A percentile compares a stretch with the other conserved stretches of the same genome.
phyloP scores from a whole-genome alignment of 495 filamentous ascomycete genomes.

The Tirmania nivea region DNA sequence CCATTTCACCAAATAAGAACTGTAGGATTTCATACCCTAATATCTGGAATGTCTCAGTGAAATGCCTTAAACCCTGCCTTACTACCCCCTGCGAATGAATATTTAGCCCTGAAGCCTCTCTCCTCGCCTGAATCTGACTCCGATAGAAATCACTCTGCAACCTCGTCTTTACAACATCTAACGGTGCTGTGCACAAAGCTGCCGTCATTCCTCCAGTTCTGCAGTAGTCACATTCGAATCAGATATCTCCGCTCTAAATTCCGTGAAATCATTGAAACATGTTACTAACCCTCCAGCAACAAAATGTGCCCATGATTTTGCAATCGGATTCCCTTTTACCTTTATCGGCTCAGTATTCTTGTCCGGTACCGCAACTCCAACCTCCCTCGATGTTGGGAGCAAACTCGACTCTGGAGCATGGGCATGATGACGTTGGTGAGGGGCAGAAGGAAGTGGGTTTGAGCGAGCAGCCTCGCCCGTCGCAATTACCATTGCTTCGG shows the following conservation, averaged over 20 bases:
- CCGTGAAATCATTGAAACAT: neutral
- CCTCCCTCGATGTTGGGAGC: slow-evolving; percentile 15
- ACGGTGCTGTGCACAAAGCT: slow-evolving; percentile 62
- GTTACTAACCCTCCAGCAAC: slow-evolving; percentile 58
- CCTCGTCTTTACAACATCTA: slow-evolving; percentile 78
- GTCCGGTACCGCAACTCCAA: slow-evolving; percentile 14
- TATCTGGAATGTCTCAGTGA: slow-evolving; percentile 62
- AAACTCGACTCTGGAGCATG: slow-evolving; percentile 8
- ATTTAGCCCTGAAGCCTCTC: slow-evolving; percentile 6
- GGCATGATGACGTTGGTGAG: neutral
- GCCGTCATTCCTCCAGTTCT: slow-evolving; percentile 77
- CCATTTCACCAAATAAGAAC: neutral
- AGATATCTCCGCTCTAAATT: slow-evolving; percentile 3
- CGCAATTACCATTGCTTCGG: neutral
- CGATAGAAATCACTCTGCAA: slow-evolving; percentile 86
- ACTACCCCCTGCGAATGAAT: slow-evolving; percentile 23
- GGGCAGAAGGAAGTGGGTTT: neutral
- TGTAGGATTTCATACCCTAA: slow-evolving; percentile 24
- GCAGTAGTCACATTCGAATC: slow-evolving; percentile 1
- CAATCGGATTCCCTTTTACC: neutral
- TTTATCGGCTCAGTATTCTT: slow-evolving; percentile 3
- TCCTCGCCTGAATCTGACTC: slow-evolving; percentile 32
- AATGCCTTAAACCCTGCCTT: slow-evolving; percentile 35
- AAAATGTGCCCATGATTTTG: slow-evolving; percentile 48
- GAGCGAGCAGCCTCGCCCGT: neutral